Conservation (phyloP, 345 rosid genomes). For the Populus ilicifolia region DNA sequence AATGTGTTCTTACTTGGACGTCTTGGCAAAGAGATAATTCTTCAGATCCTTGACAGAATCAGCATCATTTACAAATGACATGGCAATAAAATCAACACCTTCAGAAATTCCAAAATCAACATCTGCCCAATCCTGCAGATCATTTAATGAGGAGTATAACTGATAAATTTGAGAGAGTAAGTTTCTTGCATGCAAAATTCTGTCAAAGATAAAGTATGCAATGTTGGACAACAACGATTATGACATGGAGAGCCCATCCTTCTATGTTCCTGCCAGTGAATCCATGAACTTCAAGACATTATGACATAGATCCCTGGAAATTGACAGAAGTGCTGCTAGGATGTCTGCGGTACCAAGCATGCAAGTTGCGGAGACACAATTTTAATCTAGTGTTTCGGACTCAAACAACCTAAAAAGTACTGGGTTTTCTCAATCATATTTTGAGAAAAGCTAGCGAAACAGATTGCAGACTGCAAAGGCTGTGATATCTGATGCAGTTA, state of each 20-base stretch:
- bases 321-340: background rate
- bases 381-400: background rate
- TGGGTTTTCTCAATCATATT: background rate
- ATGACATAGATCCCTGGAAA: background rate
- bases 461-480: background rate
- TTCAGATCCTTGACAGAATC: constrained; percentile 47
- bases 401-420: background rate
- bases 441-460: background rate
- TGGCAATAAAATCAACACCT: constrained; percentile 58
- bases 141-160: background rate
- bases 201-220: background rate
- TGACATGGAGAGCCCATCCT: background rate
- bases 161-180: background rate
- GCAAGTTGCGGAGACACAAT: background rate
- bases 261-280: background rate
- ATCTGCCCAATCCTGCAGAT: constrained; percentile 63
- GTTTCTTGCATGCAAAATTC: background rate
- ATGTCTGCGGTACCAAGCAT: background rate
- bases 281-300: background rate
- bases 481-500: background rate
- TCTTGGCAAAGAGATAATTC: constrained; percentile 44
- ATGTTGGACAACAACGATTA: background rate
- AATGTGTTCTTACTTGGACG: constrained; percentile 44
- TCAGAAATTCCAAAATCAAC: constrained; percentile 57
- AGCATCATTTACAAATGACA: constrained; percentile 62